These are phyloP conservation scores for Populus hybrid DNA, from an alignment of 441 rosid species.

Conservation along the genomic window DNA sequence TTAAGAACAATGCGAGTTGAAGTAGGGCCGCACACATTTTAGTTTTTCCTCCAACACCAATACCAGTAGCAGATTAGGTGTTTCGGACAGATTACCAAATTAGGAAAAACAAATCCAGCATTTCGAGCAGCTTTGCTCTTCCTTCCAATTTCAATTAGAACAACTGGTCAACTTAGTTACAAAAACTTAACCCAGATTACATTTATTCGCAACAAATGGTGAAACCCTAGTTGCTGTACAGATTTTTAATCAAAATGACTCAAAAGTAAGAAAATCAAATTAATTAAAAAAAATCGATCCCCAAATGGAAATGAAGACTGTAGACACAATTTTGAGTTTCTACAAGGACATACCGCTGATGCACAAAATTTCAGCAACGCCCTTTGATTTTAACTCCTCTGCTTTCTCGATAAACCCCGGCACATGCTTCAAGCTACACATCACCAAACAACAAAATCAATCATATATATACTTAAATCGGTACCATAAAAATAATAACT, in stretches of 20 bases:
- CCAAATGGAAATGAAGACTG: background rate
- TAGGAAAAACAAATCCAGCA: background rate
- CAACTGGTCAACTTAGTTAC: background rate
- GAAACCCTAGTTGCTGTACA: background rate
- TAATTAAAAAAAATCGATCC: background rate
- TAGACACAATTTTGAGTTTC: no score
- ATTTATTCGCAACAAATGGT: background rate
- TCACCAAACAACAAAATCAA: conserved; percentile 5
- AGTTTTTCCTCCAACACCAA: background rate
- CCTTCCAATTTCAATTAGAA: background rate
- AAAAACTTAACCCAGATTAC: background rate
- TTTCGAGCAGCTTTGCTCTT: background rate
- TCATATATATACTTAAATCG: background rate
- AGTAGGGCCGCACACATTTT: background rate
- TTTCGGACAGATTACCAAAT: background rate
- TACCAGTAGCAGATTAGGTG: background rate
- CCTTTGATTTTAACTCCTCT: conserved; percentile 73
- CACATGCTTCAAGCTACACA: conserved; percentile 73
- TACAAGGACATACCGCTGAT: conserved; percentile 52
- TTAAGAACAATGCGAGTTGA: background rate
- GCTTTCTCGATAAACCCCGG: conserved; percentile 92
- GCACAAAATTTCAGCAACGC: conserved; percentile 69
- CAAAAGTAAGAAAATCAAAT: background rate
- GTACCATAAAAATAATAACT: background rate
- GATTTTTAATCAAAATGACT: background rate